phyloP scores from a whole-genome alignment of 202 grass and related monocot genomes.

The Brachypodium distachyon region DNA sequence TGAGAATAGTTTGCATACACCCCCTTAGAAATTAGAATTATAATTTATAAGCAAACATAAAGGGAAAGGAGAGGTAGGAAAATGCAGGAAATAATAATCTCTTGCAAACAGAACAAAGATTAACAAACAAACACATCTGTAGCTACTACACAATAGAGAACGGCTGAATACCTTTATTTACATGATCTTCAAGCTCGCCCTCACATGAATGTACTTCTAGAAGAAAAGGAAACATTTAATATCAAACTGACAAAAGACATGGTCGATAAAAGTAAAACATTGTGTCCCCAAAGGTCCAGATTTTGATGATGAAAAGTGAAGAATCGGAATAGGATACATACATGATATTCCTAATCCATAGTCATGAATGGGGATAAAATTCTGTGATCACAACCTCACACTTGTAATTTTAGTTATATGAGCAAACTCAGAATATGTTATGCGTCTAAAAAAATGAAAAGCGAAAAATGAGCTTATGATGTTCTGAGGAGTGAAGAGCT shows the following conservation, averaged over 20 bases:
- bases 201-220: constrained; percentile 43
- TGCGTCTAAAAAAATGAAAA: neutral
- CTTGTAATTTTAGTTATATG: neutral
- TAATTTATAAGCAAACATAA: neutral
- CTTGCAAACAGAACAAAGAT: neutral
- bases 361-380: neutral
- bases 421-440: neutral
- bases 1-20: neutral
- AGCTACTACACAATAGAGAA: neutral
- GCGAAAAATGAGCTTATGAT: too few species aligned
- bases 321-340: neutral
- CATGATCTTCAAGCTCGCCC: constrained; percentile 36
- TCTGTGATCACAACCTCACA: neutral
- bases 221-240: neutral
- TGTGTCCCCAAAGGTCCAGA: neutral
- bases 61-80: neutral
- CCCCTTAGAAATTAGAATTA: neutral
- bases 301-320: neutral
- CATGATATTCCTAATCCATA: neutral
- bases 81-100: neutral
- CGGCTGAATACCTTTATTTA: constrained; percentile 39
- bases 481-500: neutral
- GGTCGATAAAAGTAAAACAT: too few species aligned
- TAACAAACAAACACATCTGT: neutral
- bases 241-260: constrained; percentile 10